Percentiles rank a stretch among this genome's conserved stretches.
These are phyloP conservation scores for Diaporthe amygdali DNA, from an alignment of 2,329 filamentous ascomycete genomes.

Conservation along the genomic window DNA sequence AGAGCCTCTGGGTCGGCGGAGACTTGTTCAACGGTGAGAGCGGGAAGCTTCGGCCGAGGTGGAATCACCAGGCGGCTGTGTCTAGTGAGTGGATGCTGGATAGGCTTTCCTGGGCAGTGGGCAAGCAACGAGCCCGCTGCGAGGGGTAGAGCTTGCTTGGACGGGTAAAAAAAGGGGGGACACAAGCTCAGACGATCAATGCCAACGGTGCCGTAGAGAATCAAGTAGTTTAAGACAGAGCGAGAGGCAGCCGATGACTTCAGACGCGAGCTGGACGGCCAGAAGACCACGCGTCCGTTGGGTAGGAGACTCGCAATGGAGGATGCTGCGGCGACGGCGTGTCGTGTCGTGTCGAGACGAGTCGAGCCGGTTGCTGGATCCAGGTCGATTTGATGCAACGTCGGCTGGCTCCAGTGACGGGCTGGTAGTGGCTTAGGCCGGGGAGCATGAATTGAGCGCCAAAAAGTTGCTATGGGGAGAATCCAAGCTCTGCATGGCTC, in stretches of 20 bases:
- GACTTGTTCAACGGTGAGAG: neutral
- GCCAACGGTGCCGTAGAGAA: neutral
- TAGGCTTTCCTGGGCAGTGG: constrained; percentile 9
- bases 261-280: neutral
- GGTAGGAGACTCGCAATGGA: neutral
- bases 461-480: neutral
- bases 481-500: constrained; percentile 7
- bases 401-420: neutral
- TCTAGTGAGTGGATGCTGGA: constrained; percentile 1
- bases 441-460: neutral
- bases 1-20: constrained; percentile 5
- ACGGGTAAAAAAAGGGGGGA: neutral
- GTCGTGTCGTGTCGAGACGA: neutral
- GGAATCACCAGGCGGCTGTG: constrained; percentile 14
- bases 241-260: constrained; percentile 9
- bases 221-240: neutral
- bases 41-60: constrained; percentile 7
- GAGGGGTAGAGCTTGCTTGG: constrained; percentile 3
- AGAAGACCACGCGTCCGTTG: neutral
- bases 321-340: neutral
- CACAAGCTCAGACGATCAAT: constrained; percentile 13
- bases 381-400: constrained; percentile 4
- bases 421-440: neutral
- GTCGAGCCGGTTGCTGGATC: neutral
- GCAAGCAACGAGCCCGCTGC: neutral